A percentile compares a stretch with the other conserved stretches of the same genome.
Conservation (phyloP, 1,284 basidiomycete genomes). For the Ganoderma lingzhi region DNA sequence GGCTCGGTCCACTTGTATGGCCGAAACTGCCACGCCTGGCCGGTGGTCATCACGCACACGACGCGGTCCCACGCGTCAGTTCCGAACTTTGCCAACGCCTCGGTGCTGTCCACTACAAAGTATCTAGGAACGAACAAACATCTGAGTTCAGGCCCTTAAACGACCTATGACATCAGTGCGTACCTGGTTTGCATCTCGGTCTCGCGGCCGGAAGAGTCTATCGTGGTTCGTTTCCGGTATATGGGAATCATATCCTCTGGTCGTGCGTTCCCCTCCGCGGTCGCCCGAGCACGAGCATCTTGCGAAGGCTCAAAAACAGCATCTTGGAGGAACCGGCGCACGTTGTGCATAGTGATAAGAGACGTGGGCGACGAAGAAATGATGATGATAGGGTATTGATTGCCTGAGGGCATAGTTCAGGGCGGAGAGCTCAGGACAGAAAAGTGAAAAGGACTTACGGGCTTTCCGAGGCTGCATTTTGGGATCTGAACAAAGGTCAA, state of each 20-base stretch:
- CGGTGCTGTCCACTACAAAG: slow-evolving; percentile 91
- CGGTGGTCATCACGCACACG: slow-evolving; percentile 96
- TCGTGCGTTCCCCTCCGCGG: slow-evolving; percentile 75
- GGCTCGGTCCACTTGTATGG: slow-evolving; percentile 97
- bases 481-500: slow-evolving; percentile 47
- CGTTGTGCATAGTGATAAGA: slow-evolving; percentile 98
- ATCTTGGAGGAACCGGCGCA: slow-evolving; percentile 93
- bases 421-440: background rate
- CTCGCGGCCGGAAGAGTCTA: slow-evolving; percentile 60
- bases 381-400: slow-evolving; percentile 92
- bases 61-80: slow-evolving; percentile 95
- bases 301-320: slow-evolving; percentile 86
- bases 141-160: background rate
- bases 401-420: slow-evolving; percentile 47
- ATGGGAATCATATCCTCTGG: slow-evolving; percentile 88
- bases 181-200: slow-evolving; percentile 53
- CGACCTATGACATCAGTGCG: slow-evolving; percentile 9
- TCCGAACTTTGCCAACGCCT: slow-evolving; percentile 92
- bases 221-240: slow-evolving; percentile 76
- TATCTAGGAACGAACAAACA: slow-evolving; percentile 50
- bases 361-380: slow-evolving; percentile 96
- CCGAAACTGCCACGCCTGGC: slow-evolving; percentile 97
- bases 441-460: slow-evolving; percentile 50
- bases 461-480: slow-evolving; percentile 68
- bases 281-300: slow-evolving; percentile 72